A percentile compares a stretch with the other conserved stretches of the same genome.
Evolutionary conservation across 1,284 basidiomycete genomes (phyloP).

Genomic region (Paramarasmius palmivorus): DNA sequence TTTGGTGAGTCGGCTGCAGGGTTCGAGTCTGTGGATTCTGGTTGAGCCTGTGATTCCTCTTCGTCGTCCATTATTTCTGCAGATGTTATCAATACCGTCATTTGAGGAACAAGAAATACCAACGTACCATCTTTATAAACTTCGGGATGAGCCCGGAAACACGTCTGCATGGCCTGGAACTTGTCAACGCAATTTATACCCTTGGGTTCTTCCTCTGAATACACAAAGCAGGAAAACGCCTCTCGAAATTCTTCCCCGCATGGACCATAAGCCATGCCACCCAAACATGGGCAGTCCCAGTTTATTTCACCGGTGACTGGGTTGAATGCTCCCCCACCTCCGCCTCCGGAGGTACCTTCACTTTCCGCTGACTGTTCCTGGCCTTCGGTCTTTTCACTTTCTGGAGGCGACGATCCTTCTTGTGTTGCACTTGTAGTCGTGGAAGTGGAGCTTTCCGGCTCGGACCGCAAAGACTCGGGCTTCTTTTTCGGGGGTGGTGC

Average conservation of each 20-base stretch:
- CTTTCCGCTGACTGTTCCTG: constrained; percentile 18
- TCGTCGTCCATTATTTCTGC: constrained; percentile 64
- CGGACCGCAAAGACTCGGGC: not conserved
- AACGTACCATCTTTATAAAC: constrained; percentile 88
- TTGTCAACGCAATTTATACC: constrained; percentile 98
- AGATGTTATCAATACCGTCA: constrained; percentile 9
- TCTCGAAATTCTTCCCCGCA: constrained; percentile 94
- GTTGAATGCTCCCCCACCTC: constrained; percentile 66
- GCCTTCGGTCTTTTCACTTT: constrained; percentile 12
- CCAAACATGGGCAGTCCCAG: constrained; percentile 97
- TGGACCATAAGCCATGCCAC: constrained; percentile 97
- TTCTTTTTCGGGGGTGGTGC: not conserved
- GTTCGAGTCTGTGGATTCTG: constrained; percentile 6
- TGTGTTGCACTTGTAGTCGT: not conserved
- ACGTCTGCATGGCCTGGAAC: constrained; percentile 98
- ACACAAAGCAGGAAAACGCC: constrained; percentile 97
- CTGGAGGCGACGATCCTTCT: not conserved
- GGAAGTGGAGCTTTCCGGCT: not conserved
- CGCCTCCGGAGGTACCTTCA: constrained; percentile 23
- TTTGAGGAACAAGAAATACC: constrained; percentile 4
- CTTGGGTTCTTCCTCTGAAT: constrained; percentile 94
- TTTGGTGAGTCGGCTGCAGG: not conserved
- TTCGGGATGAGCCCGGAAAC: constrained; percentile 95
- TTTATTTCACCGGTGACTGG: constrained; percentile 97
- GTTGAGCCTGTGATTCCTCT: constrained; percentile 29